A percentile compares a stretch with the other conserved stretches of the same genome.
Conservation (phyloP, 1,284 basidiomycete genomes). For the Marasmius sp. region DNA sequence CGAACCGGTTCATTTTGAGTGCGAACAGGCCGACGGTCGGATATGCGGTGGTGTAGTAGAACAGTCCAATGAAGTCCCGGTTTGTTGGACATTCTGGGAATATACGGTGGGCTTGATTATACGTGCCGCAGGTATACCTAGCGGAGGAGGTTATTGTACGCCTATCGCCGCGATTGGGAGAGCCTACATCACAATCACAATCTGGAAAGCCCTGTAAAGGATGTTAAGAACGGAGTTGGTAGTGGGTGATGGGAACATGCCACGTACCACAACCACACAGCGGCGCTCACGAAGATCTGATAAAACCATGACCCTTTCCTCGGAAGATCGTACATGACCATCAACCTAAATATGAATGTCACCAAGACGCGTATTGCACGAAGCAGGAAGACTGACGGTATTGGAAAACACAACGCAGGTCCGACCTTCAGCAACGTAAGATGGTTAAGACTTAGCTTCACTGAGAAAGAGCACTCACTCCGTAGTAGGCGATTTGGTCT, state of each 20-base stretch:
- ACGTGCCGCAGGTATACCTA: constrained; percentile 7
- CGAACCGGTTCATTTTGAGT: constrained; percentile 52
- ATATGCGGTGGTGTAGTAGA: constrained; percentile 27
- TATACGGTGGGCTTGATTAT: neutral
- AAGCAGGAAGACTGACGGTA: constrained; percentile 1
- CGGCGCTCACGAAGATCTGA: constrained; percentile 2
- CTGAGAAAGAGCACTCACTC: constrained; percentile 2
- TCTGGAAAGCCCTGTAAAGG: constrained; percentile 5
- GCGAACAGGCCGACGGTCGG: constrained; percentile 66
- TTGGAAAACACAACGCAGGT: constrained; percentile 1
- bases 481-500: constrained; percentile 8
- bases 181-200: constrained; percentile 8
- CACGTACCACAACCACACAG: constrained; percentile 13
- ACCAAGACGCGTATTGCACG: neutral
- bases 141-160: neutral
- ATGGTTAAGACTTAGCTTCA: neutral
- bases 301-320: constrained; percentile 6
- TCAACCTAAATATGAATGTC: neutral
- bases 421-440: neutral
- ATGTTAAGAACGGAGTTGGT: neutral
- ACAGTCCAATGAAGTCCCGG: constrained; percentile 9
- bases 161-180: neutral
- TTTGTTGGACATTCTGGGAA: constrained; percentile 4
- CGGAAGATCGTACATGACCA: constrained; percentile 13
- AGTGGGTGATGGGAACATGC: neutral